Evolutionary conservation across 306 rosid genomes (phyloP), one percentile per base, ranked within the genome.

Genomic region (Medicago arabica): DNA sequence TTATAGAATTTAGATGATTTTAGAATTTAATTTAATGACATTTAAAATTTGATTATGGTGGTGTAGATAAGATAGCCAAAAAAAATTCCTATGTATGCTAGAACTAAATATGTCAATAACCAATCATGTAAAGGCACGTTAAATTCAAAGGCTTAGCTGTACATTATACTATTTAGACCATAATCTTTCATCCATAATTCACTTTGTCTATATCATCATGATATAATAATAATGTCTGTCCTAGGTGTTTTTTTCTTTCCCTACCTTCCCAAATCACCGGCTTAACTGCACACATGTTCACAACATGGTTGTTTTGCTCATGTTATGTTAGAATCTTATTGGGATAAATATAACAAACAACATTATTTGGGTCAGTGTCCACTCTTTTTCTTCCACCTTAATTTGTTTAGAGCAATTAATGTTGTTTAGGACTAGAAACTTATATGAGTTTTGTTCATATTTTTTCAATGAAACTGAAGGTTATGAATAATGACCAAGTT

Each of bases 401-500:
- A 0, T 34, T 58, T 23, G 9, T 58, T 23, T 59, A 59, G 7
- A 12, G 4, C 17, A 13, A 13, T 59, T 59, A 2, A 14, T 1
- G 8, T 25, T 58, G 38, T 57, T 58, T 58, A 23, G 64, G n/a
- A 13, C 36, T 5, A 12, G 9, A 9, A 28, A 13, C 39, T 19
- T 55, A 14, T 7, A 19, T 19, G 31, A 19, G 36, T 57, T 58
- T 58, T 60, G 19, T 60, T 28, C 13, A 28, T 7, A 7, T 15
- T 31, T 9, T 31, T 9, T 61, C 67, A 61, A 31, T 28, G 61
- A 59, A 72, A 46, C 54, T 75, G 53, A 66, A 31, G 43, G 47
- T 18, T 44, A 64, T 72, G 72, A 76, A 64, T 9, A 69, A 60
- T 72, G 69, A 77, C 14, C 58, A 69, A 44, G 17, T 67, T 53